These are phyloP conservation scores for Insectozyma bohioensis DNA, from an alignment of 1,139 yeast genomes.

Conservation along the genomic window DNA sequence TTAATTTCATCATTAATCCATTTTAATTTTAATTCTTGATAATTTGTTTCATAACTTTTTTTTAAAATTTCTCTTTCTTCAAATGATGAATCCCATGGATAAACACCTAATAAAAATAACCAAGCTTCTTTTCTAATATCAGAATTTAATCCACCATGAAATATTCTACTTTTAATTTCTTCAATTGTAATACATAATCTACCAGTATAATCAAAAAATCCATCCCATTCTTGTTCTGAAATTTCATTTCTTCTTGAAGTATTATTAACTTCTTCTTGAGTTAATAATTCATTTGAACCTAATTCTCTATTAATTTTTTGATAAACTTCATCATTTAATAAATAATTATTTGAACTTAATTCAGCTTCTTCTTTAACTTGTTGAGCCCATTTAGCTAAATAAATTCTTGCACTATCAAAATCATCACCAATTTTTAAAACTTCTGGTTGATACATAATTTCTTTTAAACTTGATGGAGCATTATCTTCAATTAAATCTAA, in stretches of 20 bases:
- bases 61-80: conserved; percentile 64
- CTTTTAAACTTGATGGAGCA: conserved; percentile 64
- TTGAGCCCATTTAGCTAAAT: conserved; percentile 95
- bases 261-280: conserved; percentile 57
- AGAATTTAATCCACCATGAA: conserved; percentile 82
- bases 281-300: conserved; percentile 59
- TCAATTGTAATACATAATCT: conserved; percentile 65
- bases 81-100: conserved; percentile 81
- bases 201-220: conserved; percentile 80
- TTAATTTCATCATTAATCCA: conserved; percentile 67
- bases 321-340: conserved; percentile 61
- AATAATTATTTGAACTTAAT: conserved; percentile 57
- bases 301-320: conserved; percentile 65
- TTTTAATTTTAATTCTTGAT: conserved; percentile 60
- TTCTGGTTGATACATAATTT: conserved; percentile 72
- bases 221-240: conserved; percentile 74
- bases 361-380: conserved; percentile 94
- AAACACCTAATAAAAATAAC: conserved; percentile 80
- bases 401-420: conserved; percentile 87
- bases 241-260: conserved; percentile 69
- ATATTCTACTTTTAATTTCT: conserved; percentile 78
- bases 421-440: conserved; percentile 82
- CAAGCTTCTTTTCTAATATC: conserved; percentile 72
- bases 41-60: conserved; percentile 60
- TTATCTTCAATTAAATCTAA: conserved; percentile 62